A percentile compares a stretch with the other conserved stretches of the same genome.
phyloP scores from a whole-genome alignment of 2,329 filamentous ascomycete genomes.

The Beauveria rudraprayagi region DNA sequence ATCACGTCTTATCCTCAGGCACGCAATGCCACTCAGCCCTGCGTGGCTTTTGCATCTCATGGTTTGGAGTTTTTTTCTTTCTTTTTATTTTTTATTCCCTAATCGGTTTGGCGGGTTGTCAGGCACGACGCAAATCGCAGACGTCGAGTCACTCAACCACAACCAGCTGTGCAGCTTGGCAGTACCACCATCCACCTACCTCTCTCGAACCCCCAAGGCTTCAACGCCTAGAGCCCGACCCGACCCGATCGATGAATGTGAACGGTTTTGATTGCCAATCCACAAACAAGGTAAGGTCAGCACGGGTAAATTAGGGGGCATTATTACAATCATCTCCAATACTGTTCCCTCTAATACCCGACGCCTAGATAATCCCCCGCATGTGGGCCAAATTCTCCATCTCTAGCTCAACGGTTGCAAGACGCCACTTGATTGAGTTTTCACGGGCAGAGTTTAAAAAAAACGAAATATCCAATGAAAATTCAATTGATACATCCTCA shows the following conservation, averaged over 20 bases:
- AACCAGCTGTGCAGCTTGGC: not conserved
- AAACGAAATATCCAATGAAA: not conserved
- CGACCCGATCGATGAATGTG: too few relatives aligned
- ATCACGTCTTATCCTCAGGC: too few relatives aligned
- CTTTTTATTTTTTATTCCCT: too few relatives aligned
- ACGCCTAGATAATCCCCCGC: not conserved
- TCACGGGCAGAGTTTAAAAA: not conserved
- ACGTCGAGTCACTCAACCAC: not conserved
- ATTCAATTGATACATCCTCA: not conserved
- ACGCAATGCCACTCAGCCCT: too few relatives aligned
- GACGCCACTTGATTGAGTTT: not conserved
- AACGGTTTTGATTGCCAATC: too few relatives aligned
- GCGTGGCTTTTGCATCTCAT: too few relatives aligned
- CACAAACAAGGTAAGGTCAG: not conserved
- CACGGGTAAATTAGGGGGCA: not conserved
- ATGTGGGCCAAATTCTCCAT: not conserved
- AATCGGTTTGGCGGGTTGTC: too few relatives aligned
- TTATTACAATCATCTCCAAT: not conserved
- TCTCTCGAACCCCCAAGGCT: too few relatives aligned
- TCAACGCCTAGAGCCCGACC: too few relatives aligned
- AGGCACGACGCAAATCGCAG: too few relatives aligned
- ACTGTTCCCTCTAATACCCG: not conserved
- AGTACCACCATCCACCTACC: not conserved
- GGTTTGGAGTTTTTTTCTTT: too few relatives aligned
- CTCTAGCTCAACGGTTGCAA: not conserved